Evolutionary conservation across 2,329 filamentous ascomycete genomes (phyloP).

Genomic region (Cladorrhinum sp.): DNA sequence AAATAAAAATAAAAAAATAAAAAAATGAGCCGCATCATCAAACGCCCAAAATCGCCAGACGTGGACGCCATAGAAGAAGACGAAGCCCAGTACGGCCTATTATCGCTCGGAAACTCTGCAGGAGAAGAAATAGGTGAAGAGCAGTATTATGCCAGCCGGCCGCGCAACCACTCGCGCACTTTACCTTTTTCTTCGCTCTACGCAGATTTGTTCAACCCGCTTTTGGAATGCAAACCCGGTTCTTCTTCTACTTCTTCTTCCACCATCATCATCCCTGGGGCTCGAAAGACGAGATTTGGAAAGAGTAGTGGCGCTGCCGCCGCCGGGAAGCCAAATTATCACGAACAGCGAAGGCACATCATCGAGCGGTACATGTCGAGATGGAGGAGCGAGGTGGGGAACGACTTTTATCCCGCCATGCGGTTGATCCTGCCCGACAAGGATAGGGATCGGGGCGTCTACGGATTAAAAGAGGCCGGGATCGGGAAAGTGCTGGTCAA

Average conservation of each 20-base stretch:
- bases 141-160: constrained; percentile 62
- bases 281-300: constrained; percentile 18
- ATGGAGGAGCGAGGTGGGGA: constrained; percentile 85
- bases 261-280: constrained; percentile 42
- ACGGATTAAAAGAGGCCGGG: constrained; percentile 87
- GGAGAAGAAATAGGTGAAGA: no score
- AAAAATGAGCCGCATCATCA: constrained; percentile 21
- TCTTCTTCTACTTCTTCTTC: constrained; percentile 57
- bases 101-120: constrained; percentile 35
- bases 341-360: constrained; percentile 75
- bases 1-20: background rate
- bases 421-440: constrained; percentile 90
- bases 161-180: constrained; percentile 75
- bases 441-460: constrained; percentile 87
- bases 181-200: constrained; percentile 80
- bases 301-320: background rate
- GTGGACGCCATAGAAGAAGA: constrained; percentile 49
- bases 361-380: constrained; percentile 81
- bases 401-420: constrained; percentile 91
- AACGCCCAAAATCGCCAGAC: constrained; percentile 32
- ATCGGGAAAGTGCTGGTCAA: constrained; percentile 91
- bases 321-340: constrained; percentile 66
- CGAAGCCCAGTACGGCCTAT: constrained; percentile 47
- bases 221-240: constrained; percentile 75
- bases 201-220: constrained; percentile 74